phyloP scores from a whole-genome alignment of 257 asterid species.

The Primulina eburnea region DNA sequence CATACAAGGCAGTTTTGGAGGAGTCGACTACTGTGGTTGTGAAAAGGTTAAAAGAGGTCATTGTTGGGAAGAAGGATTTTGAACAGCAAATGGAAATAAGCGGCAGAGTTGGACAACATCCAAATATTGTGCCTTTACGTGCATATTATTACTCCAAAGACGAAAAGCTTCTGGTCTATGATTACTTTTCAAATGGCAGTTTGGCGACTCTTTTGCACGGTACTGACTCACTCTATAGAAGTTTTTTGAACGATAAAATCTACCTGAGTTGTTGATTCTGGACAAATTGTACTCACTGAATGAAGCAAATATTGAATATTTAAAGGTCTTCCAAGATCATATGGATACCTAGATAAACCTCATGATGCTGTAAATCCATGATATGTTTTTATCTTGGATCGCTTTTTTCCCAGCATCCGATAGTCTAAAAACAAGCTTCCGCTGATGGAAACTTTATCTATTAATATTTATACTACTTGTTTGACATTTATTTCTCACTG shows the following conservation, averaged over 20 bases:
- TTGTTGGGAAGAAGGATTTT: constrained; percentile 89
- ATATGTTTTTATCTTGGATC: neutral
- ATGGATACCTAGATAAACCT: neutral
- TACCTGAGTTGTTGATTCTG: neutral
- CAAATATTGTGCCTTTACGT: constrained; percentile 67
- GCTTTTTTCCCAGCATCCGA: neutral
- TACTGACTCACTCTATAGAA: constrained; percentile 26
- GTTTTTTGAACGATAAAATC: neutral
- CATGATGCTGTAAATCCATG: neutral
- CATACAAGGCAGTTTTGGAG: constrained; percentile 88
- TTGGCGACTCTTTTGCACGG: constrained; percentile 79
- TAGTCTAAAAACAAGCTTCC: neutral
- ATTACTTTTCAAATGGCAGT: constrained; percentile 71
- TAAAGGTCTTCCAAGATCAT: neutral
- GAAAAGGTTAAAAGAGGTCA: constrained; percentile 82
- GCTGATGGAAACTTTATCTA: neutral
- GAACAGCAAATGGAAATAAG: constrained; percentile 91
- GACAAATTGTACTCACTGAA: neutral
- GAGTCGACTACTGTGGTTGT: constrained; percentile 92
- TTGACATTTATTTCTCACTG: neutral
- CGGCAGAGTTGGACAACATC: constrained; percentile 82
- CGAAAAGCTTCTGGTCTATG: constrained; percentile 86
- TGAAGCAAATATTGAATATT: neutral
- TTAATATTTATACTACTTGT: neutral
- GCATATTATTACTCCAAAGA: constrained; percentile 98